A percentile compares a stretch with the other conserved stretches of the same genome.
Conservation (phyloP, 2,329 filamentous ascomycete species). For the Arthroderma sp. region DNA sequence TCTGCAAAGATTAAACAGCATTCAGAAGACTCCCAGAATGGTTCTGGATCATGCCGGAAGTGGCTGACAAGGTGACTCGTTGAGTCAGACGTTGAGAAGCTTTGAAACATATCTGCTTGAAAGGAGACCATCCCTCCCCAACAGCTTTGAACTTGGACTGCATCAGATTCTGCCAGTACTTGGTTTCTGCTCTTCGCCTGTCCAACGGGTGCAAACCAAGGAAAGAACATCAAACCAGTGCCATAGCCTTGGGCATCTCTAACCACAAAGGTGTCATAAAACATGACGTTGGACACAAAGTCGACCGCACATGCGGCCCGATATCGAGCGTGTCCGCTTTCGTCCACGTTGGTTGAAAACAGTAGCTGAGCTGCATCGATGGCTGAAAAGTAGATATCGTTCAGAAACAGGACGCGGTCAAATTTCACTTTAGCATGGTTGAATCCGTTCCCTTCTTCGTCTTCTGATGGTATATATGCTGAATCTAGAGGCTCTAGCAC, state of each 20-base stretch:
- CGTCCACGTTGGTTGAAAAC: conserved; percentile 11
- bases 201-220: conserved; percentile 9
- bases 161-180: conserved; percentile 8
- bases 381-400: conserved; percentile 11
- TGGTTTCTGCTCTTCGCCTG: conserved; percentile 8
- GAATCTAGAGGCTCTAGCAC: conserved; percentile 8
- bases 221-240: conserved; percentile 11
- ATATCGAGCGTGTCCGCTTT: conserved; percentile 7
- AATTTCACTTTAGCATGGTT: conserved; percentile 4
- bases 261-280: conserved; percentile 13
- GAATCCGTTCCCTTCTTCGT: conserved; percentile 1
- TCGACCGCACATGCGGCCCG: conserved; percentile 12
- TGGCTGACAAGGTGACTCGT: neutral
- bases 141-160: conserved; percentile 11
- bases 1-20: conserved; percentile 12
- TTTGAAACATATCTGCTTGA: conserved; percentile 6
- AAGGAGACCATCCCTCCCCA: conserved; percentile 12
- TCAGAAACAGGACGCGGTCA: conserved; percentile 11
- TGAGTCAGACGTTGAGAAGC: neutral
- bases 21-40: conserved; percentile 10
- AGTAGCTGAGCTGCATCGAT: conserved; percentile 8
- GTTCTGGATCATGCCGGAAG: conserved; percentile 7
- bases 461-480: neutral
- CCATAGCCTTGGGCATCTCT: conserved; percentile 11
- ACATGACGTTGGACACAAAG: conserved; percentile 10